phyloP scores from a whole-genome alignment of 331 rosid species.

The Rhamnella rubrinervis region DNA sequence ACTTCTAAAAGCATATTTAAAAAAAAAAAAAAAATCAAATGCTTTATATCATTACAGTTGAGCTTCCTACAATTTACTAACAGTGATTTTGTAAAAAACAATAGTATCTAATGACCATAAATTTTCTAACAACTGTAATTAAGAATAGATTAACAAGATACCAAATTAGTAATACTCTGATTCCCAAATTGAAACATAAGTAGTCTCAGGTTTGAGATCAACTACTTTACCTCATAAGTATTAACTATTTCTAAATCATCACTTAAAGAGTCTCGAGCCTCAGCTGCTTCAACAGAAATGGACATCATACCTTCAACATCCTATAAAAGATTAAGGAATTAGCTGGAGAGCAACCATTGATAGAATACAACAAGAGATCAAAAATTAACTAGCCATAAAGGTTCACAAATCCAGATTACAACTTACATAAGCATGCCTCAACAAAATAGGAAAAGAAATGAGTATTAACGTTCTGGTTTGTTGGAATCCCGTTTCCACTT shows the following conservation, averaged over 20 bases:
- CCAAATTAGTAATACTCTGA: too few relatives aligned
- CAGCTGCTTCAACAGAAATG: slow-evolving; percentile 93
- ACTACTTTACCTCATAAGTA: slow-evolving; percentile 71
- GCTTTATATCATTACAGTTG: background rate
- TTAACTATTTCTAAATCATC: slow-evolving; percentile 91
- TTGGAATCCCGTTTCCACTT: slow-evolving; percentile 1
- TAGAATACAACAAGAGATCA: too few relatives aligned
- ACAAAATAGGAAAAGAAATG: slow-evolving; percentile 11
- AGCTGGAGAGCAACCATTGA: background rate
- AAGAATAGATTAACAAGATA: too few relatives aligned
- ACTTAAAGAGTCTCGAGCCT: slow-evolving; percentile 86
- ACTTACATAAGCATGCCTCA: background rate
- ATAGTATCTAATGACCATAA: background rate
- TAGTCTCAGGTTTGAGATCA: background rate
- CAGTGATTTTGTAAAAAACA: background rate
- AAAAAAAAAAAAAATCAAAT: background rate
- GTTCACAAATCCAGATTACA: slow-evolving; percentile 12
- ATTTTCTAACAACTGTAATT: too few relatives aligned
- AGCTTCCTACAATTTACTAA: background rate
- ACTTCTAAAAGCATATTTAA: background rate
- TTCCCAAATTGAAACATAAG: too few relatives aligned
- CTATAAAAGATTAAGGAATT: slow-evolving; percentile 45
- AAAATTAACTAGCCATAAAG: slow-evolving; percentile 1
- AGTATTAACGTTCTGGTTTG: slow-evolving; percentile 3
- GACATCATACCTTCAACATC: slow-evolving; percentile 99